Percentiles rank a stretch among this genome's conserved stretches.
Conservation (phyloP, 2,329 filamentous ascomycete genomes). For the Fusarium sambucinum region DNA sequence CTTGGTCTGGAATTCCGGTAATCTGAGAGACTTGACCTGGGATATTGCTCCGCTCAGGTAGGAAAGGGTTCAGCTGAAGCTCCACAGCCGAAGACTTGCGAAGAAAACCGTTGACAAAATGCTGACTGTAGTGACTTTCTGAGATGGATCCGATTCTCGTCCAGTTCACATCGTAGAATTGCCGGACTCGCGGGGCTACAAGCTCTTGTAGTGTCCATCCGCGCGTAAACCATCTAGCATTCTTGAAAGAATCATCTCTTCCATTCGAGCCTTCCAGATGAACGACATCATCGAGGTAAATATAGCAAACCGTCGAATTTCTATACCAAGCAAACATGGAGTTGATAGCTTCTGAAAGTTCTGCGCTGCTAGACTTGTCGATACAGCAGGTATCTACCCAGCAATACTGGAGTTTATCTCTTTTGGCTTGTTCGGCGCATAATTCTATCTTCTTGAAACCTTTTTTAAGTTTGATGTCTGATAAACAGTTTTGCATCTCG, state of each 20-base stretch:
- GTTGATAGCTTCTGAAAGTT: conserved; percentile 45
- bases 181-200: conserved; percentile 41
- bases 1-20: conserved; percentile 40
- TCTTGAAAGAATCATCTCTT: conserved; percentile 25
- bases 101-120: neutral
- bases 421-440: conserved; percentile 39
- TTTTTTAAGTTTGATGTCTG: conserved; percentile 30
- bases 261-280: conserved; percentile 23
- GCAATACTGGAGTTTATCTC: conserved; percentile 36
- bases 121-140: conserved; percentile 15
- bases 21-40: conserved; percentile 40
- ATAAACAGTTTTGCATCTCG: conserved; percentile 34
- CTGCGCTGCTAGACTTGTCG: conserved; percentile 45
- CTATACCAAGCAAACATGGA: conserved; percentile 47
- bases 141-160: conserved; percentile 17
- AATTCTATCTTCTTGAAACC: conserved; percentile 36
- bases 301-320: conserved; percentile 39
- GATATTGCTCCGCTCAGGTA: conserved; percentile 38
- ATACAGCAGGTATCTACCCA: conserved; percentile 49
- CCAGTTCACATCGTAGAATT: conserved; percentile 45
- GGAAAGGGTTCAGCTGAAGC: conserved; percentile 12
- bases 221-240: conserved; percentile 42
- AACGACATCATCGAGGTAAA: conserved; percentile 41
- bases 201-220: conserved; percentile 48
- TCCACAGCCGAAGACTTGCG: neutral